phyloP scores from a whole-genome alignment of 1,284 basidiomycete species.

The Cryptococcus sp. region DNA sequence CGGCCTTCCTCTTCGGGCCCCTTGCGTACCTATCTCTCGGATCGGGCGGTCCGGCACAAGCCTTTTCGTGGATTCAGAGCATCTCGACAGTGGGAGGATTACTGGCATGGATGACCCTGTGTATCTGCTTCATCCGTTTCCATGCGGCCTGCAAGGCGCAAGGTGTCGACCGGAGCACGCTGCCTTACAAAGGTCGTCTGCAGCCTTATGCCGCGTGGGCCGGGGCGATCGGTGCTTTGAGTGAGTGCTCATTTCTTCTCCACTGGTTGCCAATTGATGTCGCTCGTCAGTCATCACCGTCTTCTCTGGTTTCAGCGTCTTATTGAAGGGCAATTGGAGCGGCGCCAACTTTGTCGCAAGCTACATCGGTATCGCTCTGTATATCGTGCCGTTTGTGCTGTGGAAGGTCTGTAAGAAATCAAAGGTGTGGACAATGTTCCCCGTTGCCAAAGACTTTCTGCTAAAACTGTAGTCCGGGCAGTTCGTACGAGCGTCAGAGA shows the following conservation, averaged over 20 bases:
- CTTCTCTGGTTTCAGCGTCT: conserved; percentile 56
- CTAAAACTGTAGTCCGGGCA: neutral
- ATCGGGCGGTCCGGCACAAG: conserved; percentile 44
- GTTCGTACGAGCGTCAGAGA: conserved; percentile 17
- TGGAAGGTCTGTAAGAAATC: conserved; percentile 20
- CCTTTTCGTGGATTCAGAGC: conserved; percentile 9
- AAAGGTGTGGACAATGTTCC: conserved; percentile 3
- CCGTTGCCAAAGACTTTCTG: neutral
- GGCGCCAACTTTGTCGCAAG: conserved; percentile 38
- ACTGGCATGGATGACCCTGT: conserved; percentile 9
- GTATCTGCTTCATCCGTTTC: conserved; percentile 8
- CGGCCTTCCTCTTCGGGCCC: conserved; percentile 65
- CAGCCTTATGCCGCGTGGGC: conserved; percentile 15
- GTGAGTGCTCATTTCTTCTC: neutral
- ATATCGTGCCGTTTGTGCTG: conserved; percentile 14
- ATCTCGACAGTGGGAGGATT: conserved; percentile 9
- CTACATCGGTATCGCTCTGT: conserved; percentile 44
- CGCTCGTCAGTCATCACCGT: conserved; percentile 37
- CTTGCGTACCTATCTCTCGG: conserved; percentile 65
- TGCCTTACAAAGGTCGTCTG: conserved; percentile 25
- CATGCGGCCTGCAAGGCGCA: conserved; percentile 7
- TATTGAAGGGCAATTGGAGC: conserved; percentile 61
- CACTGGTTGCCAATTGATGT: neutral
- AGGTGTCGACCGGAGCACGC: conserved; percentile 11
- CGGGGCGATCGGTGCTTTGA: neutral